Evolutionary conservation across 805 yeast genomes (phyloP).

Genomic region (Pichia heedii): DNA sequence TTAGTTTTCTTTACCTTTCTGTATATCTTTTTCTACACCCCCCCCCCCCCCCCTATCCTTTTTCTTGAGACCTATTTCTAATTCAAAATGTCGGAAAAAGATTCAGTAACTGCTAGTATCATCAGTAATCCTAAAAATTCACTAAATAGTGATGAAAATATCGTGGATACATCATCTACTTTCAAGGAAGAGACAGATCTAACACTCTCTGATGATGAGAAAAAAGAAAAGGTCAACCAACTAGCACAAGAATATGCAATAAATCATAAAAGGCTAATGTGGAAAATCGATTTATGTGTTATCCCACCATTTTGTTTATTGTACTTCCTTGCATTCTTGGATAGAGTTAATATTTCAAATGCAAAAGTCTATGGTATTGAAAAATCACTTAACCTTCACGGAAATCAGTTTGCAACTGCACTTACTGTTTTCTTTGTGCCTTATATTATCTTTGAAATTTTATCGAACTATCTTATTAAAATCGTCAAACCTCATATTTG

Average conservation of each 20-base stretch:
- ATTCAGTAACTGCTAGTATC: not conserved
- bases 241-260: conserved; percentile 40
- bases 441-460: conserved; percentile 55
- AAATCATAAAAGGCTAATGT: conserved; percentile 47
- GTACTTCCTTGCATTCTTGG: conserved; percentile 69
- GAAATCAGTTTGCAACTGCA: conserved; percentile 54
- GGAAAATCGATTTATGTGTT: conserved; percentile 59
- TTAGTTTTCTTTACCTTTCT: not conserved
- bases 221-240: conserved; percentile 17
- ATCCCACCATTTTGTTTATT: conserved; percentile 70
- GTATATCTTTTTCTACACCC: too few relatives aligned
- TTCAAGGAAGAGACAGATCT: not conserved
- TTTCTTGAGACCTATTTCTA: too few relatives aligned
- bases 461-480: conserved; percentile 55
- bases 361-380: conserved; percentile 67
- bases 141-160: not conserved
- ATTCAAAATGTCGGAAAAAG: conserved; percentile 4
- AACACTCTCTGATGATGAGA: conserved; percentile 6
- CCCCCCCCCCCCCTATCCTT: too few relatives aligned
- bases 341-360: conserved; percentile 75
- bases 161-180: not conserved
- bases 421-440: conserved; percentile 67
- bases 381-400: conserved; percentile 42
- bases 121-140: not conserved
- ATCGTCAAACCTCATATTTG: conserved; percentile 54